A percentile compares a stretch with the other conserved stretches of the same genome.
Conservation (phyloP, 495 filamentous ascomycete genomes). For the Penicillium verhagenii region DNA sequence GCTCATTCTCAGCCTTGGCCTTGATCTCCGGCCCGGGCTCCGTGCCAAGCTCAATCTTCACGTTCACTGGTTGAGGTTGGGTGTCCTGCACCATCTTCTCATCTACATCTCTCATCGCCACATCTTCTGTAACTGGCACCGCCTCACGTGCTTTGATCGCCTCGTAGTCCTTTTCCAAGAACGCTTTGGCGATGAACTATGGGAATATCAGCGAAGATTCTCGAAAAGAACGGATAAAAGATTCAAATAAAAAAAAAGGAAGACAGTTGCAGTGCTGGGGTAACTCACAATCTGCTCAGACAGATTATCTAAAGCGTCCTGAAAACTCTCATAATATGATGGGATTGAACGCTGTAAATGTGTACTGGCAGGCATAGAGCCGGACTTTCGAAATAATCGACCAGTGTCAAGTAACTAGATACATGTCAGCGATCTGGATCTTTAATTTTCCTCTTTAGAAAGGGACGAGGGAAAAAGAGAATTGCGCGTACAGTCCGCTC, state of each 20-base stretch:
- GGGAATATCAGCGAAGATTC: neutral
- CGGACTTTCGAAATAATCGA: conserved; percentile 43
- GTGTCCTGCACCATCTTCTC: conserved; percentile 16
- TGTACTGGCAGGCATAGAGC: conserved; percentile 34
- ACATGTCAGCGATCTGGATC: conserved; percentile 11
- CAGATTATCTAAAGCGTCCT: conserved; percentile 49
- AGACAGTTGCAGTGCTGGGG: neutral
- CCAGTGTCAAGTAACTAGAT: conserved; percentile 49
- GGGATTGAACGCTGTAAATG: conserved; percentile 45
- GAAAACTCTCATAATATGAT: conserved; percentile 45
- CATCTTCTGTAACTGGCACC: conserved; percentile 30
- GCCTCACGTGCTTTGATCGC: conserved; percentile 37
- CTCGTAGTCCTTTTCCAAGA: conserved; percentile 47
- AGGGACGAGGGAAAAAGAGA: neutral
- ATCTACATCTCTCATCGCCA: conserved; percentile 31
- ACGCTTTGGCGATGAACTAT: conserved; percentile 48
- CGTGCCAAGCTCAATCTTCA: conserved; percentile 14
- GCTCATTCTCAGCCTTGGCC: conserved; percentile 12
- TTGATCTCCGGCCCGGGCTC: conserved; percentile 16
- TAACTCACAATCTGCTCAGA: conserved; percentile 53
- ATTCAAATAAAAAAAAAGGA: conserved; percentile 5
- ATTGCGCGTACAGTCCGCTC: conserved; percentile 43
- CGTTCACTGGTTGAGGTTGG: conserved; percentile 7
- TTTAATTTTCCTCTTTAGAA: conserved; percentile 11
- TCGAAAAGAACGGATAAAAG: too few relatives aligned